Evolutionary conservation across 345 rosid genomes (phyloP), one percentile per base, ranked within the genome.

Genomic region (Theobroma cacao): DNA sequence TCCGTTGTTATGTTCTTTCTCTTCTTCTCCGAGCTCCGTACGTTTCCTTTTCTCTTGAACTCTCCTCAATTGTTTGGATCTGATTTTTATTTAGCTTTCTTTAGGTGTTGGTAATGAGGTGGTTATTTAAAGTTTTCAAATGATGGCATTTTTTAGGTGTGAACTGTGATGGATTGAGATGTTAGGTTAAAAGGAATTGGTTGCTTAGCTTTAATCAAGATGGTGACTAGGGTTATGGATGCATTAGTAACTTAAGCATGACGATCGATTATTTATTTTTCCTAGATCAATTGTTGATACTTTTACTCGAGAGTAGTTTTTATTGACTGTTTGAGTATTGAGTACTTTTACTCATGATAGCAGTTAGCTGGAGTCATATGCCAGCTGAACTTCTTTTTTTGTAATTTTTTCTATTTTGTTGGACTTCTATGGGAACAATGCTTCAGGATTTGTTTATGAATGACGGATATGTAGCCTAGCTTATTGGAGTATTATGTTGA

Each of bases 1-100:
- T 92, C 99, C 84, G 76, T 93, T 68, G 84, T 96, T 82, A 96
- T 96, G 99, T 76, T 90, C 76, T 90, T 96, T 79, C 99, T 96
- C 81, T 96, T 96, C 95, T 78, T 96, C 89, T 92, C 97, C 65
- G 99, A 96, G 88, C 93, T 96, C 67, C 91, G 98, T 93, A 81
- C 53, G 93, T 84, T 28, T 2, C 1, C 52, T 60, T 75, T 40
- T 43, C 36, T 73, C 9, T 71, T 3, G n/a, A n/a, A n/a, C 33
- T 4, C 60, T 18, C 5, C 41, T 18, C 20, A 9, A 28, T 45
- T 74, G 6, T 45, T 77, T 77, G 40, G 78, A 77, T 77, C 74
- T 77, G 72, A 33, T 11, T 63, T 64, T 72, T 2, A 38, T 40
- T 8, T 34, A 18, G 0, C 3, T 15, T 34, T 3, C 1, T 36